Evolutionary conservation across 805 yeast genomes (phyloP), one percentile per base, ranked within the genome.

Genomic region (Scheffersomyces lignosus): DNA sequence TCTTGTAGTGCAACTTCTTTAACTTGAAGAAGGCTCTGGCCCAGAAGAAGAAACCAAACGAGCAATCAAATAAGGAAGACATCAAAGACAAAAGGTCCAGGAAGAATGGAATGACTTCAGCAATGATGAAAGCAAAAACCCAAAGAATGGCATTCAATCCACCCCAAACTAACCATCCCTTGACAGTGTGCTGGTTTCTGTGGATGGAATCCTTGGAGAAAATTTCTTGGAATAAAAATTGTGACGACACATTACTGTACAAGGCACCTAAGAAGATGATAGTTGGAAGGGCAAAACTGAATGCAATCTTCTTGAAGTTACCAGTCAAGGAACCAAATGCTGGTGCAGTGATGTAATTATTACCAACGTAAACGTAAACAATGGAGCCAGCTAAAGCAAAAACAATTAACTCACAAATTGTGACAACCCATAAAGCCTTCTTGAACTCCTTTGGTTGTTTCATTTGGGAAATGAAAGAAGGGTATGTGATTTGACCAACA

Each of bases 21-120:
- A 77, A 58, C 47, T 71, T 66, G 51, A 75, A 68, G 53, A 54
- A 78, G 0, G 83, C 83, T 20, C 75, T 70, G 12, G 81, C 76
- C 83, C 83, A 78, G 47, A 78, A 78, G 5, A 78, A 75, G 47
- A 77, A 78, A 0, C 83, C 83, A 45, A 78, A 79, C 80, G 82
- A 79, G 52, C 83, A 77, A 53, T 78, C 83, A 48, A 78, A 78
- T 34, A 79, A 59, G 2, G 84, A 77, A 10, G 78, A 72, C 82
- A 78, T 77, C 47, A 78, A 58, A 3, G 81, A 69, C 23, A 78
- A 60, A 41, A 78, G 56, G 47, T 78, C 83, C 18, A 77, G 68
- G 56, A 78, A 78, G 54, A 78, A 78, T n/a, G 84, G 84, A 47
- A 78, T 77, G 20, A 75, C 83, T 51, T 78, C 81, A 1, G 82